phyloP scores from a whole-genome alignment of 2,329 filamentous ascomycete species.

The Xylariales sp. region DNA sequence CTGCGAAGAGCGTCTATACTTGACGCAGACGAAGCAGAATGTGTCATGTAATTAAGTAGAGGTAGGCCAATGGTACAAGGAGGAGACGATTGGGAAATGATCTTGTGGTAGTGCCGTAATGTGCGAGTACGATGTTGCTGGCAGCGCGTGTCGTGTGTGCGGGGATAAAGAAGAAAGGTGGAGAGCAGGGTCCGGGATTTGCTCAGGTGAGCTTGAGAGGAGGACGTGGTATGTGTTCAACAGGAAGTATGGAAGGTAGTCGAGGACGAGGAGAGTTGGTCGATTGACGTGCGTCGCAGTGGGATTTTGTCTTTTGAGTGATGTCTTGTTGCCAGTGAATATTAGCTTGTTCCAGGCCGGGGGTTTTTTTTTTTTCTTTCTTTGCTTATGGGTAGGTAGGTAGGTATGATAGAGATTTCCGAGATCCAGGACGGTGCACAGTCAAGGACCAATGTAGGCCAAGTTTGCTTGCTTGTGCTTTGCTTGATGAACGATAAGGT shows the following conservation, averaged over 20 bases:
- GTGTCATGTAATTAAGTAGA: not conserved
- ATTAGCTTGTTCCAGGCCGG: no score
- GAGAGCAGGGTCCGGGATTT: not conserved
- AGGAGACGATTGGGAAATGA: not conserved
- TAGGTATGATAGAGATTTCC: no score
- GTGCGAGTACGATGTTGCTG: not conserved
- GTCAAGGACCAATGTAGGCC: no score
- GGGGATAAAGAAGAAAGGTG: not conserved
- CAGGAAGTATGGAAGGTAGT: no score
- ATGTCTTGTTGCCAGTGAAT: not conserved
- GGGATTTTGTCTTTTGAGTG: no score
- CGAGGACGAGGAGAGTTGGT: not conserved
- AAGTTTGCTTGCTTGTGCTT: no score
- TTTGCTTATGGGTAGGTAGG: no score
- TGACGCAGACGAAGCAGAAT: not conserved
- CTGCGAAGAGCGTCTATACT: slow-evolving; percentile 8
- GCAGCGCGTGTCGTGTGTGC: not conserved
- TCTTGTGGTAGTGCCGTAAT: not conserved
- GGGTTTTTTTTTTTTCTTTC: no score
- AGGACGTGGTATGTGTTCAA: not conserved
- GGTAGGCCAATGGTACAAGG: not conserved
- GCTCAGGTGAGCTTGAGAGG: not conserved
- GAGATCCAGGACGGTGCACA: no score
- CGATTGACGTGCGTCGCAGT: slow-evolving; percentile 2
- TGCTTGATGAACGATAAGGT: no score